phyloP scores from a whole-genome alignment of 176 grass and related monocot species.

The Oryza punctata region DNA sequence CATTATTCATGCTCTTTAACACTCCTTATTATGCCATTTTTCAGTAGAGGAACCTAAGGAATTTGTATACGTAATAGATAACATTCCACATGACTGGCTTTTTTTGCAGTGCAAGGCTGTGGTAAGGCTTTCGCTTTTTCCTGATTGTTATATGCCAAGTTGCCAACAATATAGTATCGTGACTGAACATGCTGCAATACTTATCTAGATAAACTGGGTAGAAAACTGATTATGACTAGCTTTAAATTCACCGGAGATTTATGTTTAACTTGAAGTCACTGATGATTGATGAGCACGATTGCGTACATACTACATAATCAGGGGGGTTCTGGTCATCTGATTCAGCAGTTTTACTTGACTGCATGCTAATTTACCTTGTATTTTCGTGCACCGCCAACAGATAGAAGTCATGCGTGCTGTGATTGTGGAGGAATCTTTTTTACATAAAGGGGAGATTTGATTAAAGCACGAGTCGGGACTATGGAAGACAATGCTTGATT shows the following conservation, averaged over 20 bases:
- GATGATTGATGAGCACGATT: background rate
- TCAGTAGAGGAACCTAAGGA: slow-evolving; percentile 68
- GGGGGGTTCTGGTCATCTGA: background rate
- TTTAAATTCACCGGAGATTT: background rate
- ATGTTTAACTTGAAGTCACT: background rate
- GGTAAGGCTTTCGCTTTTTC: slow-evolving; percentile 44
- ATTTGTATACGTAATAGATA: slow-evolving; percentile 72
- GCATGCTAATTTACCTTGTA: background rate
- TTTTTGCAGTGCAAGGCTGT: slow-evolving; percentile 91
- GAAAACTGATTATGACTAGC: background rate
- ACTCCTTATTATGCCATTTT: slow-evolving; percentile 26
- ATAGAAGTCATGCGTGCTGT: background rate
- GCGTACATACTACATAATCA: background rate
- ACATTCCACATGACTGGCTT: slow-evolving; percentile 85
- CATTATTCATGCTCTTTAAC: background rate
- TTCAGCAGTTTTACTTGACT: background rate
- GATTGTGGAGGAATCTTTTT: background rate
- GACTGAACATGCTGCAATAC: background rate
- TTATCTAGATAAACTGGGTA: slow-evolving; percentile 4
- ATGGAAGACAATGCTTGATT: background rate
- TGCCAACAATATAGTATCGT: background rate
- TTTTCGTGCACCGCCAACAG: background rate
- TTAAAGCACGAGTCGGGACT: background rate
- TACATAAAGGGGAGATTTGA: too few species aligned
- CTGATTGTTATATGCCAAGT: background rate